A percentile compares a stretch with the other conserved stretches of the same genome.
phyloP scores from a whole-genome alignment of 306 rosid genomes.

The Dalbergia cultrata region DNA sequence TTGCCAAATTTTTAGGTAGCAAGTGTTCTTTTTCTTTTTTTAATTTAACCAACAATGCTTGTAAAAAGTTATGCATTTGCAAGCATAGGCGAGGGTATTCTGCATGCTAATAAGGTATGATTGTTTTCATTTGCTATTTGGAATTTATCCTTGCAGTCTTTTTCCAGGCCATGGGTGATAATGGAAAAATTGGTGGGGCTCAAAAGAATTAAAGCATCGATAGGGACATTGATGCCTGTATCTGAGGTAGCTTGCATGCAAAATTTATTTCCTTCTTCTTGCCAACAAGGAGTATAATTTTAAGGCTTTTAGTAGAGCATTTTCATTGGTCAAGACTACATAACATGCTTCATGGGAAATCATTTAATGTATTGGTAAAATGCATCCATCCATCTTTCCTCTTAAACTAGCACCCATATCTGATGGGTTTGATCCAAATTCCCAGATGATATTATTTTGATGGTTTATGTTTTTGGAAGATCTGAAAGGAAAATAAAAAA shows the following conservation, averaged over 20 bases:
- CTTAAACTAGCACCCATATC: not conserved
- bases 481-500: too few species aligned
- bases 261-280: slow-evolving; percentile 13
- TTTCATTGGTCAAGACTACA: not conserved
- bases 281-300: slow-evolving; percentile 2
- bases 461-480: too few species aligned
- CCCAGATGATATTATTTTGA: too few species aligned
- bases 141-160: slow-evolving; percentile 30
- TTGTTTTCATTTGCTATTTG: slow-evolving; percentile 27
- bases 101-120: slow-evolving; percentile 7
- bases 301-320: slow-evolving; percentile 35
- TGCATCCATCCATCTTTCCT: not conserved
- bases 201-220: slow-evolving; percentile 50
- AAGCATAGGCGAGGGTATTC: slow-evolving; percentile 16
- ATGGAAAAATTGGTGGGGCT: slow-evolving; percentile 53
- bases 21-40: not conserved
- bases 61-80: slow-evolving; percentile 26
- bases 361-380: not conserved
- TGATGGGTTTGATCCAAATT: too few species aligned
- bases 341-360: slow-evolving; percentile 8
- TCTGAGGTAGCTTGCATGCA: slow-evolving; percentile 58
- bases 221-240: slow-evolving; percentile 49
- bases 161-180: slow-evolving; percentile 85
- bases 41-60: slow-evolving; percentile 28
- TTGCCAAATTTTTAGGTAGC: not conserved